A percentile compares a stretch with the other conserved stretches of the same genome.
phyloP scores from a whole-genome alignment of 2,329 filamentous ascomycete genomes.

The Pyrenochaeta sp. region DNA sequence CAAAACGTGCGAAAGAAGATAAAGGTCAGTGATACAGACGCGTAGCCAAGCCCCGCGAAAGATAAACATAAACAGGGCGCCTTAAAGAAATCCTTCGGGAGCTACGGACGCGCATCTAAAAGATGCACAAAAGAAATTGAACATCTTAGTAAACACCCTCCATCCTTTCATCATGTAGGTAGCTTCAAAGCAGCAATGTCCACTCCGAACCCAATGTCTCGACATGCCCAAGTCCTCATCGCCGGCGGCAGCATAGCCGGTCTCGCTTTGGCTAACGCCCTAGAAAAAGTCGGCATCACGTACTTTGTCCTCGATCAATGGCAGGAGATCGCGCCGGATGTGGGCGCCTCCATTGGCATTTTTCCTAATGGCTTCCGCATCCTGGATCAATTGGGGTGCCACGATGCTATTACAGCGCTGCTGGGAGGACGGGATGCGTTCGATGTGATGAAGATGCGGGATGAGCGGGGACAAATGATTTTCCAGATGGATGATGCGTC shows the following conservation, averaged over 20 bases:
- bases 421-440: constrained; percentile 2
- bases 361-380: constrained; percentile 22
- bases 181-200: too few relatives aligned
- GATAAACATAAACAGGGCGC: too few relatives aligned
- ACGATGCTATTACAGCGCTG: constrained; percentile 5
- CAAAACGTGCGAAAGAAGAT: too few relatives aligned
- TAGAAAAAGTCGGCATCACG: constrained; percentile 19
- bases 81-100: too few relatives aligned
- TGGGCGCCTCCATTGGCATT: constrained; percentile 26
- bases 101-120: too few relatives aligned
- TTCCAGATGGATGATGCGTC: neutral
- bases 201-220: too few relatives aligned
- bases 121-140: too few relatives aligned
- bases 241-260: constrained; percentile 22
- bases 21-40: too few relatives aligned
- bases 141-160: too few relatives aligned
- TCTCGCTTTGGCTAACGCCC: constrained; percentile 15
- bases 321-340: constrained; percentile 13
- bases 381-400: constrained; percentile 25
- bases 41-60: too few relatives aligned
- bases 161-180: too few relatives aligned
- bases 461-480: constrained; percentile 4
- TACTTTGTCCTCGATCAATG: constrained; percentile 23
- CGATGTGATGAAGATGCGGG: neutral
- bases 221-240: constrained; percentile 12